Conservation (phyloP, 225 moss, liverwort and hornwort genomes). For the Takakia lepidozioides region DNA sequence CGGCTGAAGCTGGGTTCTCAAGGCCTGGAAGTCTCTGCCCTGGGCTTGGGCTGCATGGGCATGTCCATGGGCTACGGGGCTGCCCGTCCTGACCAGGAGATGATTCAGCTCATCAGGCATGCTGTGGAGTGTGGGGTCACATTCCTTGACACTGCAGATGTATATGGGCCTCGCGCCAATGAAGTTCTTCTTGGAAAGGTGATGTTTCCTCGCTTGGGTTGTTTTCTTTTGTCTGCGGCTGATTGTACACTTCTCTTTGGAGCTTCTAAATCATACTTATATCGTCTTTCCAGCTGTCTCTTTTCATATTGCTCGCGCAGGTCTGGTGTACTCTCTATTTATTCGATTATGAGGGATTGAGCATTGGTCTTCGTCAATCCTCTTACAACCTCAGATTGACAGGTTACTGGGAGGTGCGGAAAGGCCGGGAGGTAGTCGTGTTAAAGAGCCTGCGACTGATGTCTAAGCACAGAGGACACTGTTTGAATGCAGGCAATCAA, state of each 20-base stretch:
- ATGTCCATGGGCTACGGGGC: slow-evolving; percentile 1
- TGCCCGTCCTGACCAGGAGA: slow-evolving; percentile 2
- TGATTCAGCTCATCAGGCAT: too few species aligned
- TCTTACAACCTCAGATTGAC: background rate
- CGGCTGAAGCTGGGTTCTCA: slow-evolving; percentile 5
- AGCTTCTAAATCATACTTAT: too few species aligned
- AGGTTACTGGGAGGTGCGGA: background rate
- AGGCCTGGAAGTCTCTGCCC: too few species aligned
- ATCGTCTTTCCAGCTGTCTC: background rate
- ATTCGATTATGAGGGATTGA: background rate
- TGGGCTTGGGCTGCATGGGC: too few species aligned
- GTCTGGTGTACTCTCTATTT: background rate
- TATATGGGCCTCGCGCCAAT: slow-evolving; percentile 6
- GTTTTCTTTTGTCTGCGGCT: too few species aligned
- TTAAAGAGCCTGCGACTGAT: too few species aligned
- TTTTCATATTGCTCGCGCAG: background rate
- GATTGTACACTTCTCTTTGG: too few species aligned
- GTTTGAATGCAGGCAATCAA: too few species aligned
- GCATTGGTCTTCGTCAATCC: background rate
- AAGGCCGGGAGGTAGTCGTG: too few species aligned
- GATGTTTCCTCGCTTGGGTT: background rate
- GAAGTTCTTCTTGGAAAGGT: slow-evolving; percentile 9
- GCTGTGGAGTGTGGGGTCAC: too few species aligned
- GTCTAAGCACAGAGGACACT: too few species aligned
- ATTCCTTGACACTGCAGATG: too few species aligned